Evolutionary conservation across 2,329 filamentous ascomycete genomes (phyloP).

Genomic region (Nemania bipapillata): DNA sequence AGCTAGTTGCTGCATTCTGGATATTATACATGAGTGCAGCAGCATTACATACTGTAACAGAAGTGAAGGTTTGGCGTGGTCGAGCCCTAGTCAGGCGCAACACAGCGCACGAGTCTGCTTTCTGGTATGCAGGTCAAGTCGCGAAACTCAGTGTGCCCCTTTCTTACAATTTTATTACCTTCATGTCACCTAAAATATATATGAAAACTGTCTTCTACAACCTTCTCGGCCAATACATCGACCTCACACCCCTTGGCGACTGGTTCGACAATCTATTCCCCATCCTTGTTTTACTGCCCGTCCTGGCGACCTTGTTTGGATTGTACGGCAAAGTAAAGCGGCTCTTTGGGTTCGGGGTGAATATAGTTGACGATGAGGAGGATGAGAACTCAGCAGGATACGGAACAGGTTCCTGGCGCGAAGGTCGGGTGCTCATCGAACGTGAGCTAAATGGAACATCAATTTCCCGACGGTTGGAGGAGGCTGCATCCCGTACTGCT

Average conservation of each 20-base stretch:
- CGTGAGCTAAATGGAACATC: conserved; percentile 78
- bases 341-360: conserved; percentile 78
- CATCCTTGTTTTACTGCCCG: conserved; percentile 84
- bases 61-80: conserved; percentile 97
- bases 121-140: conserved; percentile 94
- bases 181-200: conserved; percentile 78
- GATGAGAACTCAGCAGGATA: conserved; percentile 72
- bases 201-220: conserved; percentile 83
- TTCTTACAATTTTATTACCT: conserved; percentile 95
- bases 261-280: conserved; percentile 92
- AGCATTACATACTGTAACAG: conserved; percentile 85
- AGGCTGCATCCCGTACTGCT: conserved; percentile 54
- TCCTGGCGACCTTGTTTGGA: conserved; percentile 86
- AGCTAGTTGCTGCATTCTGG: conserved; percentile 86
- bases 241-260: conserved; percentile 81
- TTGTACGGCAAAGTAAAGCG: conserved; percentile 85
- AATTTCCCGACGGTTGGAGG: conserved; percentile 61
- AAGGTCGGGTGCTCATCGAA: conserved; percentile 90
- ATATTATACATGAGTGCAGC: conserved; percentile 96
- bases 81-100: conserved; percentile 88
- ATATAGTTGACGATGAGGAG: conserved; percentile 80
- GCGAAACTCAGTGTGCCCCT: conserved; percentile 92
- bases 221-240: conserved; percentile 85
- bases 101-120: conserved; percentile 91
- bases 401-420: conserved; percentile 86